These are phyloP conservation scores for Laetiporus sulphureus DNA, from an alignment of 1,284 basidiomycete species.

Conservation along the genomic window DNA sequence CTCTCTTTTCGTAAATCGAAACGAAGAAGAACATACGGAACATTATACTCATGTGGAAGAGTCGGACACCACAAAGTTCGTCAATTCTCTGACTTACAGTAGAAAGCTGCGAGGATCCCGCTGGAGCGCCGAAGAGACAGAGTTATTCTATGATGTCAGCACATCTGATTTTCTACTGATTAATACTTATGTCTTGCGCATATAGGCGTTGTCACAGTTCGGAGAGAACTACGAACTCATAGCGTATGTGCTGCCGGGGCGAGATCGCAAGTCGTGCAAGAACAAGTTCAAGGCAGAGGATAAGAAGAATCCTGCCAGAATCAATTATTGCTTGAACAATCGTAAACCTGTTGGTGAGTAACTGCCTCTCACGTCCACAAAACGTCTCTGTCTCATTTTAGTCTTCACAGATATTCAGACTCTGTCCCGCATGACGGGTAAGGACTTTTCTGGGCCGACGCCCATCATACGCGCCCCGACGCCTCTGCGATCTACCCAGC, in stretches of 20 bases:
- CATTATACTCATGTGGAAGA: constrained; percentile 79
- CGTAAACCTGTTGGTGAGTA: constrained; percentile 61
- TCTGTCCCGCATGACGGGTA: constrained; percentile 69
- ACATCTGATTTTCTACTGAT: too few relatives aligned
- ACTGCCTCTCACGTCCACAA: background rate
- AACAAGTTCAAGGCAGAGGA: constrained; percentile 90
- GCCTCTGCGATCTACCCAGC: constrained; percentile 23
- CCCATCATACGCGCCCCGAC: constrained; percentile 57
- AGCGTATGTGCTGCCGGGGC: constrained; percentile 75
- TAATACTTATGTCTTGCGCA: background rate
- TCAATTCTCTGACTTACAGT: constrained; percentile 79
- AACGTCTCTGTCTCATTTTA: background rate
- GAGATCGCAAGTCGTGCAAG: constrained; percentile 85
- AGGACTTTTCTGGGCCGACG: constrained; percentile 74
- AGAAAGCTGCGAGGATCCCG: constrained; percentile 71
- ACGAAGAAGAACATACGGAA: constrained; percentile 53
- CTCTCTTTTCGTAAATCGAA: constrained; percentile 69
- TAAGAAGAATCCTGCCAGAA: constrained; percentile 64
- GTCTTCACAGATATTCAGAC: constrained; percentile 52
- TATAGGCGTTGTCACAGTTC: constrained; percentile 77
- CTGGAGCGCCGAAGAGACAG: constrained; percentile 84
- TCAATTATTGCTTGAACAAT: constrained; percentile 61
- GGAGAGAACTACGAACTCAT: constrained; percentile 92
- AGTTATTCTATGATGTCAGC: constrained; percentile 76
- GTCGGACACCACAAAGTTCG: constrained; percentile 75